These are phyloP conservation scores for Cercospora nicotianae DNA, from an alignment of 2,329 filamentous ascomycete species.

Conservation along the genomic window DNA sequence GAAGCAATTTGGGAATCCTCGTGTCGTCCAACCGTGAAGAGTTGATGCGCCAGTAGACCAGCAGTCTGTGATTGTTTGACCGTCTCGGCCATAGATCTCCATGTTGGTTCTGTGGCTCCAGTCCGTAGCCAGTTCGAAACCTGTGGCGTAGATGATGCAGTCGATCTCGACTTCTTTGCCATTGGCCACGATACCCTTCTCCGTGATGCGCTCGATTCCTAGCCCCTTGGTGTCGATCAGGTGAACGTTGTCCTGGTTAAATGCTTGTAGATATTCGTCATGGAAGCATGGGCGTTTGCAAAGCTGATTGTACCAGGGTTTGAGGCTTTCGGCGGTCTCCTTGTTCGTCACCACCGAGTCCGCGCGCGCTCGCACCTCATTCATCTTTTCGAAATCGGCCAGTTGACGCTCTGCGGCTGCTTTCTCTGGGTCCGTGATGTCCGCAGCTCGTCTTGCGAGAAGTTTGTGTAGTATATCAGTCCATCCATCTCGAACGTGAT, in stretches of 20 bases:
- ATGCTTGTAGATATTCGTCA: slow-evolving; percentile 57
- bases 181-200: slow-evolving; percentile 49
- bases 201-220: slow-evolving; percentile 52
- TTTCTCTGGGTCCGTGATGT: slow-evolving; percentile 18
- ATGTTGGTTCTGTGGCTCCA: slow-evolving; percentile 33
- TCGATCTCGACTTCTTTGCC: slow-evolving; percentile 52
- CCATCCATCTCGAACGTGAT: slow-evolving; percentile 32
- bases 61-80: slow-evolving; percentile 49
- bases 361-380: slow-evolving; percentile 49
- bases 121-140: slow-evolving; percentile 42
- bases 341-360: slow-evolving; percentile 54
- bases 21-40: slow-evolving; percentile 53
- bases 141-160: slow-evolving; percentile 50
- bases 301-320: slow-evolving; percentile 60
- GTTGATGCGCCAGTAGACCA: slow-evolving; percentile 49
- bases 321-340: slow-evolving; percentile 53
- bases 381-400: slow-evolving; percentile 33
- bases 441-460: slow-evolving; percentile 20
- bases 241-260: slow-evolving; percentile 59
- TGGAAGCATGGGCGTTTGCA: slow-evolving; percentile 66
- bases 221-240: slow-evolving; percentile 60
- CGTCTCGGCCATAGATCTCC: slow-evolving; percentile 45
- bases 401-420: slow-evolving; percentile 26
- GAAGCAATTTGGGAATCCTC: slow-evolving; percentile 58
- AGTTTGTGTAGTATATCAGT: slow-evolving; percentile 28